phyloP scores from a whole-genome alignment of 192 early-diverging fungal genomes.

The Backusella mclennaniae region DNA sequence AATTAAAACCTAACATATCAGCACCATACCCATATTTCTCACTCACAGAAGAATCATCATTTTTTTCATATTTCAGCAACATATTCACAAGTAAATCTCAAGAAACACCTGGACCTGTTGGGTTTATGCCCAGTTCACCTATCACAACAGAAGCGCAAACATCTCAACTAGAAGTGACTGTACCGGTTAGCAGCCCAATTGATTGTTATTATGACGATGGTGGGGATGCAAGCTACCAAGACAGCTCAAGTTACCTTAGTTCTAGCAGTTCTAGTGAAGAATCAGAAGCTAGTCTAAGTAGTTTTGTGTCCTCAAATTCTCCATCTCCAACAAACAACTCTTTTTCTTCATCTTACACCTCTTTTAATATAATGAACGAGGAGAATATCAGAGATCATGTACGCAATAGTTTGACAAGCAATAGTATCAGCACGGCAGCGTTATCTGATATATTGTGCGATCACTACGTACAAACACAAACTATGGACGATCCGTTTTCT shows the following conservation, averaged over 20 bases:
- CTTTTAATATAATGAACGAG: neutral
- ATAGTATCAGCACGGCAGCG: neutral
- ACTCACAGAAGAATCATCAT: neutral
- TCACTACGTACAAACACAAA: conserved; percentile 23
- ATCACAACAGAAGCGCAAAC: neutral
- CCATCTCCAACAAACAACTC: neutral
- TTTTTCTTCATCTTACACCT: neutral
- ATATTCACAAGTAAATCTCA: neutral
- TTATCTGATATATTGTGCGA: conserved; percentile 26
- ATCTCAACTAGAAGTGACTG: conserved; percentile 5
- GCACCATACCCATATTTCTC: conserved; percentile 15
- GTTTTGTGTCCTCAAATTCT: neutral
- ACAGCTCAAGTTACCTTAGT: conserved; percentile 1
- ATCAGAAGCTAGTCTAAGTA: neutral
- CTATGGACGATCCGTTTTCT: neutral
- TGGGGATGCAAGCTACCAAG: neutral
- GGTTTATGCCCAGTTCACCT: conserved; percentile 2
- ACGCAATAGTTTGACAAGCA: neutral
- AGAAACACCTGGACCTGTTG: neutral
- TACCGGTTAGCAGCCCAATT: neutral
- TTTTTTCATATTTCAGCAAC: neutral
- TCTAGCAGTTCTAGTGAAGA: neutral
- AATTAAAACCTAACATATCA: conserved; percentile 1
- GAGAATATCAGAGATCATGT: neutral
- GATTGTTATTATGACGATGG: conserved; percentile 1